These are phyloP conservation scores for Barnettozyma siamensis DNA, from an alignment of 805 yeast species.

Conservation along the genomic window DNA sequence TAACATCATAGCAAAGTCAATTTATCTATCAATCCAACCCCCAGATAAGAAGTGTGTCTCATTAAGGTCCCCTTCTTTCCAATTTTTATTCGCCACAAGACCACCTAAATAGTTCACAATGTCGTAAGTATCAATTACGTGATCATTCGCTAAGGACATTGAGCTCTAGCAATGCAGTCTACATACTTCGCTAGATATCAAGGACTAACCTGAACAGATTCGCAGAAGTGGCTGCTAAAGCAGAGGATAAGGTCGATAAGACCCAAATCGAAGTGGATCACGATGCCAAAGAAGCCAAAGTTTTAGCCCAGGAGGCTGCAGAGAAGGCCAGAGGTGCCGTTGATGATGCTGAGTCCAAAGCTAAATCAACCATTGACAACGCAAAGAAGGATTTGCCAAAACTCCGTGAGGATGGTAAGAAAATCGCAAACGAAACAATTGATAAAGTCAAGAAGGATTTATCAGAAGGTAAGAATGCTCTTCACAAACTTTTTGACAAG, in stretches of 20 bases:
- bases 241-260: constrained; percentile 6
- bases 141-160: too few relatives aligned
- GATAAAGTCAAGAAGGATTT: constrained; percentile 29
- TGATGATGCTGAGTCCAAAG: constrained; percentile 14
- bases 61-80: neutral
- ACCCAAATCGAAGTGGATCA: constrained; percentile 9
- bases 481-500: constrained; percentile 16
- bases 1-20: neutral
- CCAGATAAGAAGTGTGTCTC: neutral
- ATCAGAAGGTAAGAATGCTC: constrained; percentile 22
- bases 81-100: neutral
- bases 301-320: constrained; percentile 10
- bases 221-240: constrained; percentile 14
- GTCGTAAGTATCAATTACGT: constrained; percentile 6
- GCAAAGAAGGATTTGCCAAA: constrained; percentile 24
- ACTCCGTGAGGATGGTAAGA: constrained; percentile 24
- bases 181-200: too few relatives aligned
- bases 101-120: neutral
- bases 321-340: constrained; percentile 17
- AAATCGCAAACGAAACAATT: constrained; percentile 31
- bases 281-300: constrained; percentile 15
- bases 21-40: too few relatives aligned
- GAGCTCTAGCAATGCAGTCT: too few relatives aligned
- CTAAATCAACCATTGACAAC: constrained; percentile 24
- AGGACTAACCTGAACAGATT: constrained; percentile 6